Evolutionary conservation across 2,329 filamentous ascomycete genomes (phyloP), one percentile per base, ranked within the genome.

Genomic region (Trichoderma brevicompactum): DNA sequence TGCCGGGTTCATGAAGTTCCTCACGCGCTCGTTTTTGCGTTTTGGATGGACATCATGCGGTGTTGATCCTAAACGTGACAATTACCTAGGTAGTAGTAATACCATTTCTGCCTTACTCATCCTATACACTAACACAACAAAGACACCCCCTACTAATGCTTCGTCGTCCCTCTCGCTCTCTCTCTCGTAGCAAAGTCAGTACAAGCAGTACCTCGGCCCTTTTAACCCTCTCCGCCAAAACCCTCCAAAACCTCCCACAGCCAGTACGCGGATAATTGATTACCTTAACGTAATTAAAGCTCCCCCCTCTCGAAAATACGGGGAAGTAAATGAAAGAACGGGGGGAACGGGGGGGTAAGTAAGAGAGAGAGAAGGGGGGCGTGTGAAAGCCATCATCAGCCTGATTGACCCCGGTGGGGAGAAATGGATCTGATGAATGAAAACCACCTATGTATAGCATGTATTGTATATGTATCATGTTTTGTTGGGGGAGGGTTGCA

Each of bases 251-350:
- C 54, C 55, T 36, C 43, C 43, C 43, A 38, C 40, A 43, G 15
- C 40, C 23, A 15, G 15, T 12, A 23, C 52, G 32, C 19, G 43
- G 43, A 38, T 48, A 43, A 8, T 61, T 52, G 13, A 61, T 61
- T 52, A 61, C 46, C 46, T 52, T 52, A 43, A 61, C 44, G 36
- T 61, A 41, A 52, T 61, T 41, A 41, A 50, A 61, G 36, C 13
- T 19, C 36, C 46, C 58, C 58, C 46, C 46, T 12, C 8, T 36
- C 50, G 46, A 40, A 61, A 61, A 41, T 43, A 61, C 46, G 46
- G 58, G 48, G 46, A 41, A 50, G 19, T 34, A 41, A 7, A 23
- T n/a, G 17, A 46, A 17, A 9, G 2, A 13, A 43, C 13, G n/a
- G 38, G 38, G 10, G 43, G 7, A 7, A 41, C 15, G 12, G 19